phyloP scores from a whole-genome alignment of 768 basidiomycete species.

The Lactifluus rugatus region DNA sequence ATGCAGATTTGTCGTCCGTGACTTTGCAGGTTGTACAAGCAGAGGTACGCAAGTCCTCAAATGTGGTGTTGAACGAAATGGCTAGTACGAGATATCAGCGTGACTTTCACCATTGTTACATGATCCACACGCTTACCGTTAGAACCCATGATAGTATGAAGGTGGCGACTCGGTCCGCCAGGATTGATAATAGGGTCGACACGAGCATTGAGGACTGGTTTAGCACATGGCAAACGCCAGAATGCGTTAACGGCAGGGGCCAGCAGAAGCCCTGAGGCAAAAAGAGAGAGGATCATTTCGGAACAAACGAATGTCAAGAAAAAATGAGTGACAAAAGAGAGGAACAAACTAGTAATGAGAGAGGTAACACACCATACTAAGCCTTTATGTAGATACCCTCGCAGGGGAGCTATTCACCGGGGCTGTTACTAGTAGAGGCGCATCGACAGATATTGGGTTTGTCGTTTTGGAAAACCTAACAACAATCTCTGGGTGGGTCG shows the following conservation, averaged over 20 bases:
- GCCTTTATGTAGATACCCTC: neutral
- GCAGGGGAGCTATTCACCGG: neutral
- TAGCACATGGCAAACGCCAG: constrained; percentile 11
- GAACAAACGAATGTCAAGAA: neutral
- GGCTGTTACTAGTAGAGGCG: too few relatives aligned
- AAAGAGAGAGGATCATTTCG: neutral
- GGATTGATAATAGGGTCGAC: constrained; percentile 8
- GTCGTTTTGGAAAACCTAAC: too few relatives aligned
- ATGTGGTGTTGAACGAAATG: constrained; percentile 1
- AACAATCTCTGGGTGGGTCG: too few relatives aligned
- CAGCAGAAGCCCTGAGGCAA: constrained; percentile 6
- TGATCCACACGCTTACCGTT: neutral
- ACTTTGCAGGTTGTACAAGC: constrained; percentile 14
- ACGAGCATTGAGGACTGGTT: neutral
- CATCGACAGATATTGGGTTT: too few relatives aligned
- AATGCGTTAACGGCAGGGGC: constrained; percentile 8
- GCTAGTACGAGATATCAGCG: neutral
- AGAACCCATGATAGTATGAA: constrained; percentile 15
- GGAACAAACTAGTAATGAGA: neutral
- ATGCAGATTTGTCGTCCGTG: constrained; percentile 13
- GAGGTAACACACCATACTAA: neutral
- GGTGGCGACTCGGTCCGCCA: neutral
- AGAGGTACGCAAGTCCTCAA: neutral
- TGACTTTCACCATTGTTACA: neutral
- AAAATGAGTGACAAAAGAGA: constrained; percentile 9